These are phyloP conservation scores for Rhynchosporium agropyri DNA, from an alignment of 2,329 filamentous ascomycete genomes.

Conservation along the genomic window DNA sequence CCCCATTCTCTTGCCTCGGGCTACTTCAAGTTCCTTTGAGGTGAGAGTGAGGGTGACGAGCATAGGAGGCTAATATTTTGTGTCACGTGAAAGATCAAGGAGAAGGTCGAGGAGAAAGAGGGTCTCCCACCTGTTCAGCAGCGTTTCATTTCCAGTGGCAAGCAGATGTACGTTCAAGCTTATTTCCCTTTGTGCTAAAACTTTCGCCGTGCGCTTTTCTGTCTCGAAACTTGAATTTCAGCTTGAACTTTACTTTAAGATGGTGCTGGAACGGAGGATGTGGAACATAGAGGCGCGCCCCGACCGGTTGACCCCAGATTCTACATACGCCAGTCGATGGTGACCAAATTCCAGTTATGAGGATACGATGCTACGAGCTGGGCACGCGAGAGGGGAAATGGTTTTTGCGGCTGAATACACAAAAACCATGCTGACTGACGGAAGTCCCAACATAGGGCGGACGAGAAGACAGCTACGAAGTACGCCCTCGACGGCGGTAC, in stretches of 20 bases:
- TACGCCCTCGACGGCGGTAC: slow-evolving; percentile 90
- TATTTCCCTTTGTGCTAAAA: background rate
- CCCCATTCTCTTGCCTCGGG: no score
- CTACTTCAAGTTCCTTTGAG: no score
- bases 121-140: slow-evolving; percentile 97
- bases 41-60: no score
- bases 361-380: background rate
- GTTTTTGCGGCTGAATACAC: background rate
- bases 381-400: background rate
- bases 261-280: no score
- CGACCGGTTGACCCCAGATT: no score
- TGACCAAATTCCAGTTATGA: no score
- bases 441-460: slow-evolving; percentile 63
- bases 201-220: background rate
- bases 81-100: slow-evolving; percentile 76
- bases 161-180: slow-evolving; percentile 77
- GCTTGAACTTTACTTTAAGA: background rate
- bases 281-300: no score
- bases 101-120: slow-evolving; percentile 98
- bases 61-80: background rate
- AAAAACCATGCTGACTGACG: slow-evolving; percentile 2
- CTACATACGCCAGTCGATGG: no score
- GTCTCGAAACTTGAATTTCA: no score
- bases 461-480: slow-evolving; percentile 90
- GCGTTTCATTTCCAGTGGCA: slow-evolving; percentile 92